phyloP scores from a whole-genome alignment of 2,329 filamentous ascomycete genomes.

The Zymoseptoria tritici region DNA sequence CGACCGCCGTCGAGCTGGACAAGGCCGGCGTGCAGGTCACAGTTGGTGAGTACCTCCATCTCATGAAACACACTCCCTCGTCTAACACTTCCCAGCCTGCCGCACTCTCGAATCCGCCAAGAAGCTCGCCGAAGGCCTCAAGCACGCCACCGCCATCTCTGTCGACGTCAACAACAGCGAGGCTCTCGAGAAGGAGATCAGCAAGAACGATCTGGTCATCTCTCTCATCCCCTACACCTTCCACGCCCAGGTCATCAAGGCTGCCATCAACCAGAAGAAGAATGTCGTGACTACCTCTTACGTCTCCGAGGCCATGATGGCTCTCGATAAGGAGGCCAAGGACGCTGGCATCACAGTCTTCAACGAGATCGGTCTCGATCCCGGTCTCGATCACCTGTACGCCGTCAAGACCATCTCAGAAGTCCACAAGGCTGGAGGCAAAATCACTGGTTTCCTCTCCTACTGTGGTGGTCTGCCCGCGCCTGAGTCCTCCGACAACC shows the following conservation, averaged over 20 bases:
- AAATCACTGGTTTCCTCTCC: constrained; percentile 71
- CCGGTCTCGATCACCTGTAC: constrained; percentile 67
- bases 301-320: constrained; percentile 84
- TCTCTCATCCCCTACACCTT: constrained; percentile 82
- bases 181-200: constrained; percentile 73
- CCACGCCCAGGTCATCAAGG: constrained; percentile 85
- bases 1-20: constrained; percentile 52
- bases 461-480: constrained; percentile 73
- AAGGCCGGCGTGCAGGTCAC: constrained; percentile 51
- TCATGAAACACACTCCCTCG: not conserved
- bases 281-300: constrained; percentile 94
- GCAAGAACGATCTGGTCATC: constrained; percentile 53
- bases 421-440: constrained; percentile 81
- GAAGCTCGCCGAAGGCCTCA: constrained; percentile 64
- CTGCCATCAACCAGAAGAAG: constrained; percentile 88
- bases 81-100: constrained; percentile 54
- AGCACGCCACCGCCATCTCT: constrained; percentile 66
- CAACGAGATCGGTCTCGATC: constrained; percentile 84
- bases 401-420: constrained; percentile 82
- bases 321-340: constrained; percentile 75
- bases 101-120: constrained; percentile 70
- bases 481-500: constrained; percentile 73
- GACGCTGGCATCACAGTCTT: constrained; percentile 91
- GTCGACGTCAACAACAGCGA: constrained; percentile 72
- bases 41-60: constrained; percentile 40